Percentiles rank a stretch among this genome's conserved stretches.
phyloP scores from a whole-genome alignment of 495 filamentous ascomycete genomes.

The Xylaria intraflava region DNA sequence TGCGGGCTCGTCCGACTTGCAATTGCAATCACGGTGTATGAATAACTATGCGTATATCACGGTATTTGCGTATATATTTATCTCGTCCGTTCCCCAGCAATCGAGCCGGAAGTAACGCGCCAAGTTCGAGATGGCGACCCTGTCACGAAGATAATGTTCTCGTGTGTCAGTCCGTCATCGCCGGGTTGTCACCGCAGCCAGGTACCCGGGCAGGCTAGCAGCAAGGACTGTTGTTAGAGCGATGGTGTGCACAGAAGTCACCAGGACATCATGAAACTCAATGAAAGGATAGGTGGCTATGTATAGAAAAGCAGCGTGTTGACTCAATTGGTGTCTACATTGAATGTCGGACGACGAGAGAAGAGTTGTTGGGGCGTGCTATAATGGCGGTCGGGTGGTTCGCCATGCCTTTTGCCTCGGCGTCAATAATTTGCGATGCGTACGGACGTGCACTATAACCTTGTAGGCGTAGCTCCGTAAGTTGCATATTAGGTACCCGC shows the following conservation, averaged over 20 bases:
- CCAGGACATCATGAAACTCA: not conserved
- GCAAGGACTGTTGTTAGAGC: no score
- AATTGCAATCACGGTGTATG: not conserved
- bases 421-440: no score
- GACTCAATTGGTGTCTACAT: not conserved
- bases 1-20: conserved; percentile 8
- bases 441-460: no score
- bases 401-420: no score
- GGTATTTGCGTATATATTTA: not conserved
- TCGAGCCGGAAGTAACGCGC: not conserved
- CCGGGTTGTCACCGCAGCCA: not conserved
- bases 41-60: not conserved
- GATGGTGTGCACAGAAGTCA: not conserved
- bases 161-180: not conserved
- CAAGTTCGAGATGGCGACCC: not conserved
- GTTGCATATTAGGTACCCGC: no score
- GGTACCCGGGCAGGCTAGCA: no score
- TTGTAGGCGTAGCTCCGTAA: no score
- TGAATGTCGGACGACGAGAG: not conserved
- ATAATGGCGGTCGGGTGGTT: no score
- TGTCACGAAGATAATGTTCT: not conserved
- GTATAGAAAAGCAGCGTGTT: not conserved
- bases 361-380: no score
- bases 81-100: not conserved
- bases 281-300: not conserved